phyloP scores from a whole-genome alignment of 148 eudicot genomes.

The Heliamphora exappendiculata region DNA sequence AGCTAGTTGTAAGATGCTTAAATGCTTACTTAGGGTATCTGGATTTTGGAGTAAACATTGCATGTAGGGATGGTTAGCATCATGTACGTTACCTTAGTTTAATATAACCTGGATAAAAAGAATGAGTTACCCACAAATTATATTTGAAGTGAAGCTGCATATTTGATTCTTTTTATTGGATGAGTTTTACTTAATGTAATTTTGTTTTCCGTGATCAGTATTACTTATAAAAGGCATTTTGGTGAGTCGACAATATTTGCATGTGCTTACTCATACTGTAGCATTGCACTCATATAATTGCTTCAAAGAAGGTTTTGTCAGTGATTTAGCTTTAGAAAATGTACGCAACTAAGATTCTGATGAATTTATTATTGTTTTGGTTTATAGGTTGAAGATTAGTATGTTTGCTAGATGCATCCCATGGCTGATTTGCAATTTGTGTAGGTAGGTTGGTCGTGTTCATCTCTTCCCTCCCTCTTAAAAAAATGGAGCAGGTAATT shows the following conservation, averaged over 20 bases:
- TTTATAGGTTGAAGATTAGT: constrained; percentile 4
- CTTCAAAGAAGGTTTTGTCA: too few species aligned
- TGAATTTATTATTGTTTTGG: neutral
- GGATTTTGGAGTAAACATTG: too few species aligned
- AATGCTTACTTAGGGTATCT: too few species aligned
- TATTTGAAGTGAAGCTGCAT: too few species aligned
- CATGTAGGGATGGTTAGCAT: too few species aligned
- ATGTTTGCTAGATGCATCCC: constrained; percentile 7
- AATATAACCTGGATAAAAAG: too few species aligned
- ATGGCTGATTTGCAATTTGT: neutral
- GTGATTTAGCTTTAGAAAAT: neutral
- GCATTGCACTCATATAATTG: too few species aligned
- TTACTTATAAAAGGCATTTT: neutral
- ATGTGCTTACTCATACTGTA: neutral
- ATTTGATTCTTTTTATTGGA: too few species aligned
- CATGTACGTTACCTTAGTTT: too few species aligned
- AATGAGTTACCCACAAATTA: too few species aligned
- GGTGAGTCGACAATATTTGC: neutral
- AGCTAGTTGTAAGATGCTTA: too few species aligned
- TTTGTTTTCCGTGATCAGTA: neutral
- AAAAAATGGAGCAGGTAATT: neutral
- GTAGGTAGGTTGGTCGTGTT: constrained; percentile 7
- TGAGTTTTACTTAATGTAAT: neutral
- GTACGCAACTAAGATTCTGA: neutral
- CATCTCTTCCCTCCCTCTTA: neutral